Conservation (phyloP, 768 basidiomycete species). For the Rhizopogon roseolus region DNA sequence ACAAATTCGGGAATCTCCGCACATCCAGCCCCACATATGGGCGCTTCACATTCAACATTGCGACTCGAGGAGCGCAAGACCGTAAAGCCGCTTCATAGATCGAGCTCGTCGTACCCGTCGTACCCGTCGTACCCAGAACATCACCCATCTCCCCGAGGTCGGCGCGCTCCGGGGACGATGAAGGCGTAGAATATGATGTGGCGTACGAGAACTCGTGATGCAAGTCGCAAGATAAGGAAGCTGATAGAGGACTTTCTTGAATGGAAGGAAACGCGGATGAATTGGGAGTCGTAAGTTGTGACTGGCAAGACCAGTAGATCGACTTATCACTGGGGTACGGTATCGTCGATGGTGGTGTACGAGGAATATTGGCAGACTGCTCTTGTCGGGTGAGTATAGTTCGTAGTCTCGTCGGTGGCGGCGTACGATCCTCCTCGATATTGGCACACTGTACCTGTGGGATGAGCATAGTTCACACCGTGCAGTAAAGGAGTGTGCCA, state of each 20-base stretch:
- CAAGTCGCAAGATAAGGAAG: constrained; percentile 16
- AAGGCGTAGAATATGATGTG: constrained; percentile 26
- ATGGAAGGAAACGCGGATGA: constrained; percentile 1
- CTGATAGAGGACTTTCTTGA: constrained; percentile 4
- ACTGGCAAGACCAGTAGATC: constrained; percentile 9
- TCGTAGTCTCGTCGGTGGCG: background rate
- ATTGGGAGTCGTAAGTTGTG: background rate
- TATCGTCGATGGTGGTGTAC: background rate
- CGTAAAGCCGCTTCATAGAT: background rate
- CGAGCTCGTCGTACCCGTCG: background rate
- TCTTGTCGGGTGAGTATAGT: too few relatives aligned
- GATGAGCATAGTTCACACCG: background rate
- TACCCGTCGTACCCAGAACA: background rate
- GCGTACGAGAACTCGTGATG: constrained; percentile 27
- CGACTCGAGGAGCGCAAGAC: background rate
- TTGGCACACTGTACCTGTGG: background rate
- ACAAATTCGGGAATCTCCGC: background rate
- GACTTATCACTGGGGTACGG: constrained; percentile 2
- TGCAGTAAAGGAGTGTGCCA: background rate
- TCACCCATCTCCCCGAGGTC: constrained; percentile 4
- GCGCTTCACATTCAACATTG: background rate
- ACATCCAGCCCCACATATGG: background rate
- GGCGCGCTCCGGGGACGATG: constrained; percentile 19
- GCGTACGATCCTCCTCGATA: too few relatives aligned
- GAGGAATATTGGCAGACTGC: background rate